Conservation (phyloP, 2,329 filamentous ascomycete genomes). For the Amphichorda felina region DNA sequence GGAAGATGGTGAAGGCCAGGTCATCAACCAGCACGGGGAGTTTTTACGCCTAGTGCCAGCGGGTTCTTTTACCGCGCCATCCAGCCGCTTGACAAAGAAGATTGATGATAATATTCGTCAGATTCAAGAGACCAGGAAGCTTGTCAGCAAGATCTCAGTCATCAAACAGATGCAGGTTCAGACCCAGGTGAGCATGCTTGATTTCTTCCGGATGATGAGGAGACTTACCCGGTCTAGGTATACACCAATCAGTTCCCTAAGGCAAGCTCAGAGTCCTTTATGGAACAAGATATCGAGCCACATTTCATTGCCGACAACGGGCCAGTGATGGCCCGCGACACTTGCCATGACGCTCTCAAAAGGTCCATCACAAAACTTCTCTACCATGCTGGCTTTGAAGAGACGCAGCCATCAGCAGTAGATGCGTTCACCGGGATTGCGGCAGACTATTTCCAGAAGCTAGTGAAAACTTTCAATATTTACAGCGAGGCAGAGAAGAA, state of each 20-base stretch:
- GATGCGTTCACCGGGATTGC: slow-evolving; percentile 85
- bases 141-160: slow-evolving; percentile 91
- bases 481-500: slow-evolving; percentile 79
- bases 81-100: slow-evolving; percentile 62
- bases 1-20: slow-evolving; percentile 78
- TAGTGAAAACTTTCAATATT: slow-evolving; percentile 66
- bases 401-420: slow-evolving; percentile 87
- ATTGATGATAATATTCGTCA: slow-evolving; percentile 87
- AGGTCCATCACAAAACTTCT: slow-evolving; percentile 90
- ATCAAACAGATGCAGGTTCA: slow-evolving; percentile 99
- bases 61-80: slow-evolving; percentile 64
- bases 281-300: slow-evolving; percentile 77
- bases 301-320: slow-evolving; percentile 84
- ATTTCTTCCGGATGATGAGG: neutral
- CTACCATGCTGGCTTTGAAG: slow-evolving; percentile 93
- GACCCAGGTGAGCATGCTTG: slow-evolving; percentile 55
- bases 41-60: slow-evolving; percentile 66
- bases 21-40: slow-evolving; percentile 79
- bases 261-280: slow-evolving; percentile 81
- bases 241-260: slow-evolving; percentile 98
- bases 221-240: slow-evolving; percentile 39
- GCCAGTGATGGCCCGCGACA: slow-evolving; percentile 72
- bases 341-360: slow-evolving; percentile 75
- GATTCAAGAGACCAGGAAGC: slow-evolving; percentile 92
- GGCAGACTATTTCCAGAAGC: slow-evolving; percentile 77